phyloP scores from a whole-genome alignment of 1,139 yeast genomes.

The Debaryomyces psychrophilus region DNA sequence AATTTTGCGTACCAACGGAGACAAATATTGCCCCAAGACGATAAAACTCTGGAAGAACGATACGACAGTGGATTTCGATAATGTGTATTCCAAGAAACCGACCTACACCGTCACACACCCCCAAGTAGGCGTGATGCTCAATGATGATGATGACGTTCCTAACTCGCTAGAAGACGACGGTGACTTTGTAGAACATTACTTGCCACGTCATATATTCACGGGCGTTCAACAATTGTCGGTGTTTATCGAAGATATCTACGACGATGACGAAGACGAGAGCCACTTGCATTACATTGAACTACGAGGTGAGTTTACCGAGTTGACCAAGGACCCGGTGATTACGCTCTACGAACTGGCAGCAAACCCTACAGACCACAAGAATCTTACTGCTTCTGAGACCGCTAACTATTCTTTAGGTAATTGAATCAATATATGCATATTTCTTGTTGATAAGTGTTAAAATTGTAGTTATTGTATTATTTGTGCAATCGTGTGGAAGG shows the following conservation, averaged over 20 bases:
- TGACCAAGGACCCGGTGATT: slow-evolving; percentile 68
- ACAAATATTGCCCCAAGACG: slow-evolving; percentile 64
- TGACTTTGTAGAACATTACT: slow-evolving; percentile 79
- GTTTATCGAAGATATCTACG: slow-evolving; percentile 69
- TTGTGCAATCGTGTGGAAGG: slow-evolving; percentile 16
- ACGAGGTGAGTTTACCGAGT: slow-evolving; percentile 74
- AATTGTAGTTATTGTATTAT: neutral
- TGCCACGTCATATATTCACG: slow-evolving; percentile 76
- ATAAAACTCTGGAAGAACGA: slow-evolving; percentile 77
- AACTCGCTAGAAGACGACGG: slow-evolving; percentile 35
- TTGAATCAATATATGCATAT: slow-evolving; percentile 1
- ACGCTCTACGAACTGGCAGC: slow-evolving; percentile 89
- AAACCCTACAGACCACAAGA: slow-evolving; percentile 86
- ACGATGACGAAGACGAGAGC: slow-evolving; percentile 58
- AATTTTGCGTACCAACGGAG: slow-evolving; percentile 67
- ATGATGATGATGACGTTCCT: slow-evolving; percentile 37
- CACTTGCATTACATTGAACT: slow-evolving; percentile 73
- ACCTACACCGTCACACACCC: slow-evolving; percentile 66
- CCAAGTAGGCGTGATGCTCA: slow-evolving; percentile 48
- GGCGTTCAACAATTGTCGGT: slow-evolving; percentile 70
- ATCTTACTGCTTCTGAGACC: slow-evolving; percentile 21
- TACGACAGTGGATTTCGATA: slow-evolving; percentile 69
- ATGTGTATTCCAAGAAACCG: slow-evolving; percentile 53
- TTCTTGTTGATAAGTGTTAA: neutral
- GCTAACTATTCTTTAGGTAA: slow-evolving; percentile 7